Evolutionary conservation across 1,139 yeast species (phyloP), one percentile per base, ranked within the genome.

Genomic region (Yamadazyma mexicana): DNA sequence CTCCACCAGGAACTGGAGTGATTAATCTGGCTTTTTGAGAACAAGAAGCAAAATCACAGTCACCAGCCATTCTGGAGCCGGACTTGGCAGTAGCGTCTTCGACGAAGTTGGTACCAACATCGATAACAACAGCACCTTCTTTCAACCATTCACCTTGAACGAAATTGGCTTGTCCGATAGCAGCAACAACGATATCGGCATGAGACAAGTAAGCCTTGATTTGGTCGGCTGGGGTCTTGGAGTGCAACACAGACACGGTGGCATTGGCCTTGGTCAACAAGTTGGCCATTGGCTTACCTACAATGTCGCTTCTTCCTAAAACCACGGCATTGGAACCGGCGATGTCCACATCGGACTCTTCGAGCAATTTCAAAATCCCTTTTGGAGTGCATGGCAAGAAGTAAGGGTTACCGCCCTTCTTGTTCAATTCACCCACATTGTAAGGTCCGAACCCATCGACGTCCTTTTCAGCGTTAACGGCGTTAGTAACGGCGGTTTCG

Each of bases 1-100:
- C 98, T 51, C 98, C 98, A 59, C 99, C 99, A 37, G 98, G 99
- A 43, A 92, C 99, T 22, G 98, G 98, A 17, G 98, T 92, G 58
- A 92, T 77, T 56, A 75, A 73, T 27, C 83, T 73, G 23, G 95
- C 96, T 45, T 76, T 79, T 40, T 77, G 69, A 37, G 75, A 58
- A 40, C 88, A 88, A 18, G 80, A 67, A 37, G 73, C 83, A 54
- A 77, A 89, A 49, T 91, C 96, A 45, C 91, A 96, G 59, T 92
- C 98, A 43, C 99, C 99, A 37, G 89, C 96, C 65, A 91, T 76
- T 59, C 85, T 79, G 56, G 79, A 79, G 36, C 98, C 98, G 7
- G 87, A 75, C 66, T 89, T 88, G 60, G 79, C 85, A 39, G 87
- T 61, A 24, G 79, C 56, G 58, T 91, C 98, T 1, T 79, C 81